These are phyloP conservation scores for Periconia sp. DNA, from an alignment of 2,329 filamentous ascomycete genomes.

Conservation along the genomic window DNA sequence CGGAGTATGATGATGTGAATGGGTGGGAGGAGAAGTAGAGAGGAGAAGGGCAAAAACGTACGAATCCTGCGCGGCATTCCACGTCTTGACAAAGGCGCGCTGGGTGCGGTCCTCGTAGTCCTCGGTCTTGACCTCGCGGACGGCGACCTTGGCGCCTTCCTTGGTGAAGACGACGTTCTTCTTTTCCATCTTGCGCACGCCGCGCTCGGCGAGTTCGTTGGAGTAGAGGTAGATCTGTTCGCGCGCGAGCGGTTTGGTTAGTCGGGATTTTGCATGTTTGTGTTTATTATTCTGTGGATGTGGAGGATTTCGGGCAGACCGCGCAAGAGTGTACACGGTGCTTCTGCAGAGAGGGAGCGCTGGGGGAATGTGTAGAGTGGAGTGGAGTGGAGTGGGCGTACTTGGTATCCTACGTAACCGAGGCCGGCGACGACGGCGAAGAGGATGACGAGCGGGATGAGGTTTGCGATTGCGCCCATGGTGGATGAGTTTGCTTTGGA, in stretches of 20 bases:
- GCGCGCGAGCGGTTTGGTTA: conserved; percentile 3
- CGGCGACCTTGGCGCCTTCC: conserved; percentile 71
- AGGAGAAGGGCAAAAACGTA: too few relatives aligned
- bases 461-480: conserved; percentile 48
- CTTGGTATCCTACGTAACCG: conserved; percentile 69
- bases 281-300: background rate
- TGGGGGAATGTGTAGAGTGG: background rate
- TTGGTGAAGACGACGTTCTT: conserved; percentile 76
- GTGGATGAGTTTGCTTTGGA: background rate
- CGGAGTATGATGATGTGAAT: too few relatives aligned
- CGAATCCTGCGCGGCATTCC: conserved; percentile 43
- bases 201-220: conserved; percentile 65
- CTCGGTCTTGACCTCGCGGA: conserved; percentile 69
- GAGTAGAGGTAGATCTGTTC: conserved; percentile 67
- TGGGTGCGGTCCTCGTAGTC: conserved; percentile 75
- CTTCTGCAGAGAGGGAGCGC: background rate
- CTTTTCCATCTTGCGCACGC: conserved; percentile 70
- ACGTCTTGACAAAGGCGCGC: conserved; percentile 56
- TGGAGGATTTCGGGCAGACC: too few relatives aligned
- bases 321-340: background rate
- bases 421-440: conserved; percentile 59
- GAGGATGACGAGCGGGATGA: conserved; percentile 68
- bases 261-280: background rate
- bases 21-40: too few relatives aligned
- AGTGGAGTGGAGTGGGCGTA: conserved; percentile 15